These are phyloP conservation scores for Zygosaccharomyces pseudobailii DNA, from an alignment of 1,139 yeast genomes.

Conservation along the genomic window DNA sequence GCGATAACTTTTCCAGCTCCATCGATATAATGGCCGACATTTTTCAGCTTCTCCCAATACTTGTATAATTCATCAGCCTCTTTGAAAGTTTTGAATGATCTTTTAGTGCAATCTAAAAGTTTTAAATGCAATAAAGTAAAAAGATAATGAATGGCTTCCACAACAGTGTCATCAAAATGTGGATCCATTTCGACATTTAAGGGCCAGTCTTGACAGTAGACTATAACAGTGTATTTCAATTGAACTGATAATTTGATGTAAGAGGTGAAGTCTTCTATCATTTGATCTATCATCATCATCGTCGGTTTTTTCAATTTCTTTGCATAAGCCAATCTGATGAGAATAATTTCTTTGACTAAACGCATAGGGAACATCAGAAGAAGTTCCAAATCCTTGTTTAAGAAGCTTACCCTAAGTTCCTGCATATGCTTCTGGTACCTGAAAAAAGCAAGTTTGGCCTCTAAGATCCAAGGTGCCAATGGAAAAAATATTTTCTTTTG, in stretches of 20 bases:
- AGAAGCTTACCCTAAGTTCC: conserved; percentile 70
- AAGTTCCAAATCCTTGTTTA: conserved; percentile 55
- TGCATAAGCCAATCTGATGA: conserved; percentile 73
- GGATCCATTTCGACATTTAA: conserved; percentile 62
- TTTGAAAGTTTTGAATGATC: conserved; percentile 75
- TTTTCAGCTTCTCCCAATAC: conserved; percentile 70
- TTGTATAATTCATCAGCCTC: conserved; percentile 87
- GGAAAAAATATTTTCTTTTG: conserved; percentile 41
- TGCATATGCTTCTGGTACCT: conserved; percentile 60
- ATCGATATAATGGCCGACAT: conserved; percentile 68
- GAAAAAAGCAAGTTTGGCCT: conserved; percentile 69
- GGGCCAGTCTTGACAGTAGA: conserved; percentile 75
- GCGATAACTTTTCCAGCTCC: conserved; percentile 88
- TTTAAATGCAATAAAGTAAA: conserved; percentile 69
- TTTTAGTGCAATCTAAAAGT: conserved; percentile 69
- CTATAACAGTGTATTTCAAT: conserved; percentile 65
- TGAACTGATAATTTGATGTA: conserved; percentile 74
- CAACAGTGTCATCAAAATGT: conserved; percentile 65
- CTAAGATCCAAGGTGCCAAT: conserved; percentile 52
- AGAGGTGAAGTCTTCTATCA: conserved; percentile 78
- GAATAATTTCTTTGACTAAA: conserved; percentile 74
- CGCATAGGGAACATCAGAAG: conserved; percentile 76
- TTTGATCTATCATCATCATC: conserved; percentile 93
- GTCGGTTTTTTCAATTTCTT: conserved; percentile 79
- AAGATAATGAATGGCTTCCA: conserved; percentile 71